Percentiles rank a stretch among this genome's conserved stretches.
These are phyloP conservation scores for Iberis amara DNA, from an alignment of 441 rosid genomes.

Conservation along the genomic window DNA sequence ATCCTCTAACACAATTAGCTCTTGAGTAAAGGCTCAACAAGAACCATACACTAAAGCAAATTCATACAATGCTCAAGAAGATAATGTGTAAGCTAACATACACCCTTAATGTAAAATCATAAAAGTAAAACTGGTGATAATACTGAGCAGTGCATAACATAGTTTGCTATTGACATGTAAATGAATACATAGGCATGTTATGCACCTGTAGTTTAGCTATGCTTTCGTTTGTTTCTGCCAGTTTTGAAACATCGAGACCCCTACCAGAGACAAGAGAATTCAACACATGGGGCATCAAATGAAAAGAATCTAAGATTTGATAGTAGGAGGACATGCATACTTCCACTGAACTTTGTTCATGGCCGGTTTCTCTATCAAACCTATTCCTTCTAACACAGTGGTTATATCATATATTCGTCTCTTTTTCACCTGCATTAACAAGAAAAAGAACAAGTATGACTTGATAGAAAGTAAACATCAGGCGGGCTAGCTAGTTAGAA, in stretches of 20 bases:
- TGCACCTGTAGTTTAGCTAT: slow-evolving; percentile 73
- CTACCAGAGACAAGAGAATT: slow-evolving; percentile 37
- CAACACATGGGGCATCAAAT: slow-evolving; percentile 17
- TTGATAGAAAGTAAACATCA: slow-evolving; percentile 22
- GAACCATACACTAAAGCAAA: slow-evolving; percentile 5
- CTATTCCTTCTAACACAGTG: slow-evolving; percentile 97
- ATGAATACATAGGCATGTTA: slow-evolving; percentile 5
- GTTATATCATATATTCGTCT: slow-evolving; percentile 95
- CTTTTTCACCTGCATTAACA: slow-evolving; percentile 75
- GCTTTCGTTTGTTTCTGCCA: slow-evolving; percentile 68
- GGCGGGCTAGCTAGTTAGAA: not conserved
- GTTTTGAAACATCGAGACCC: slow-evolving; percentile 84
- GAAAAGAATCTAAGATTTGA: slow-evolving; percentile 14
- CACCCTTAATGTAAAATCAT: not conserved
- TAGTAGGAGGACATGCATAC: slow-evolving; percentile 38
- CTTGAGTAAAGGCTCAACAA: slow-evolving; percentile 1
- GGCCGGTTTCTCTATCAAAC: slow-evolving; percentile 92
- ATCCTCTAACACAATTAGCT: not conserved
- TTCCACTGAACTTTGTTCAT: slow-evolving; percentile 97
- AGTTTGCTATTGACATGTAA: not conserved
- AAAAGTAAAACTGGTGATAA: slow-evolving; percentile 1
- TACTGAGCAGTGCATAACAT: slow-evolving; percentile 7
- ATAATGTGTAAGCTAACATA: slow-evolving; percentile 1
- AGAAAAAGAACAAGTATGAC: slow-evolving; percentile 1
- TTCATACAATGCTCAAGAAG: slow-evolving; percentile 19